Evolutionary conservation across 345 rosid species (phyloP), one percentile per base, ranked within the genome.

Genomic region (Clarkia xantiana): DNA sequence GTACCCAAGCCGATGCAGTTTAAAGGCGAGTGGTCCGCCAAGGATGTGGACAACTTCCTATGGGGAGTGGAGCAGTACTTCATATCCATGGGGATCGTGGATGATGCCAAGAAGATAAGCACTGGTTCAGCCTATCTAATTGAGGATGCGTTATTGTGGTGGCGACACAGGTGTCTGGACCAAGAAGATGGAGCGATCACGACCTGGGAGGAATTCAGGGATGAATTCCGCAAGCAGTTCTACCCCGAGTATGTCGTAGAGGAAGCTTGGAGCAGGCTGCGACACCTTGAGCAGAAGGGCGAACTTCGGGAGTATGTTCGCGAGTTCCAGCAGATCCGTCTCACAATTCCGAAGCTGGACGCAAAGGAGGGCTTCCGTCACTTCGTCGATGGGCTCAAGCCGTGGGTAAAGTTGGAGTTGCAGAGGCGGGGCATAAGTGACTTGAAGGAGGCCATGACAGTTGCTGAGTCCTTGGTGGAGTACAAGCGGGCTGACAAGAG

Each of bases 11-110:
- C 48, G 19, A 20, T 5, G n/a, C 11, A 39, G 16, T 49, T 48
- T 17, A 41, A 42, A 18, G 62, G 55, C 15, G 9, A 10, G 4
- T 1, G 1, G 42, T 20, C 18, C 3, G 18, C 40, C 17, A 22
- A n/a, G 19, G 55, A 58, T 1, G 40, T 42, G 34, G 49, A 18
- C 11, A 49, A 58, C 18, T 49, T 49, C 9, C 14, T 49, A 1
- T 49, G 18, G 42, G 10, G 53, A 9, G 2, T 42, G 0, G 40
- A 58, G 12, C 29, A 22, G 13, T 47, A 13, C 12, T 58, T 49
- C 13, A 44, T 18, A 0, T 41, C 41, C 20, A n/a, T 49, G 1
- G 0, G 9, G n/a, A n/a, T 48, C 17, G 9, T 9, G 4, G 43
- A 49, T 0, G 8, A 49, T 14, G 0, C 10, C 18, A 0, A 1